Base-by-base conservation (phyloP, 1,284 basidiomycete species). In the Sutorius eximius region DNA sequence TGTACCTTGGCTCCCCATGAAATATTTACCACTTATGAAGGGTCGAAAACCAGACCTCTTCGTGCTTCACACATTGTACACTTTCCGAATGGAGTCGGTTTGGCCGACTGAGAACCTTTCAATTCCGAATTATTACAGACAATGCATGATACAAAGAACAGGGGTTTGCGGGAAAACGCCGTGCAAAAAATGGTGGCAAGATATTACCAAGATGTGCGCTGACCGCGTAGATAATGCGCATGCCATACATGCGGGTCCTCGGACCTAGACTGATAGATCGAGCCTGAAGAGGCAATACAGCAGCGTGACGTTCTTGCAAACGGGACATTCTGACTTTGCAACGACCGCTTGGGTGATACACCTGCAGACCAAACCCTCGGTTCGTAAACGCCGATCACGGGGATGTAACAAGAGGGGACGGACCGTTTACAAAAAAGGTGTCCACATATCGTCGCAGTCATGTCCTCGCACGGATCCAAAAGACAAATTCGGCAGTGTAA, bases 381-480 rank as follows among this genome's bases (percentile, higher is more conserved):
- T 32, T 49, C 27, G 15, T 22, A 10, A 49, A 32, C 4, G 4
- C 8, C 24, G 8, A 5, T 27, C 38, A 24, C 16, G 5, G 5
- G 24, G 11, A 46, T n/a, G 6, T 20, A 18, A 49, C 15, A 30
- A 32, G 3, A 3, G 8, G 12, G 8, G 6, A 1, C 48, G 3
- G 56, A 82, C 82, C 71, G 59, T 53, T 80, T 75, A 59, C 82
- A 84, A 59, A 84, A 84, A 16, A 84, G 60, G 53, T 84, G 82
- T 1, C 82, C 82, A 60, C 82, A 84, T 66, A 82, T 76, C 2
- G 78, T 81, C 8, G 75, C 80, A 1, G 79, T 82, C 49, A 75
- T 73, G 51, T 81, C 75, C 44, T 75, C 71, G 51, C 78, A 80
- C 2, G 73, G 70, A 49, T 77, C 72, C 20, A 65, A 61, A 6